Evolutionary conservation across 768 basidiomycete species (phyloP).

Genomic region (Hemileccinum rubropunctum): DNA sequence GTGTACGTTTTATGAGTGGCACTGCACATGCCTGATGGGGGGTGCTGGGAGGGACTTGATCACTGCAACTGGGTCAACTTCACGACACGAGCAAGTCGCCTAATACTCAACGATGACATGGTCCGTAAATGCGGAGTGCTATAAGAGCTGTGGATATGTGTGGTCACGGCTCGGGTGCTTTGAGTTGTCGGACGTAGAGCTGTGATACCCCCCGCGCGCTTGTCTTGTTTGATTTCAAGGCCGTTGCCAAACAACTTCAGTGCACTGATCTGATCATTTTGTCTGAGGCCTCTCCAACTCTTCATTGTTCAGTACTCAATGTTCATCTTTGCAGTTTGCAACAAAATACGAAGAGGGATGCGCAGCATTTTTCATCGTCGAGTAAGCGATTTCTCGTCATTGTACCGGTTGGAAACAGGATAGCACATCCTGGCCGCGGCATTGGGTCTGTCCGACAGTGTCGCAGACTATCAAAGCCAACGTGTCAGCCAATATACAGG

Average conservation of each 20-base stretch:
- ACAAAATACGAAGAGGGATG: background rate
- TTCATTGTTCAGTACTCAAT: background rate
- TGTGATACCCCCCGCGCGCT: background rate
- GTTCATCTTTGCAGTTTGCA: too few species aligned
- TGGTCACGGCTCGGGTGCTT: background rate
- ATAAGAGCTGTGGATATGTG: background rate
- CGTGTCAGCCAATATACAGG: background rate
- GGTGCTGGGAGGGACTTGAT: constrained; percentile 23
- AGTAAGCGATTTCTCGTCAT: background rate
- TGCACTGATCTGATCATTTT: background rate
- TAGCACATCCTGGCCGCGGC: background rate
- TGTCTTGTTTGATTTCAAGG: constrained; percentile 27
- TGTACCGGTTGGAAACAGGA: background rate
- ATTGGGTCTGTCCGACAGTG: too few species aligned
- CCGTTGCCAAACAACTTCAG: constrained; percentile 27
- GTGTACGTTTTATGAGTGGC: constrained; percentile 35
- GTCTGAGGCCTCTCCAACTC: background rate
- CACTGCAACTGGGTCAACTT: constrained; percentile 23
- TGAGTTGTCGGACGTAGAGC: background rate
- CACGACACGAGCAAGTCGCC: constrained; percentile 3
- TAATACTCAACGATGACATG: constrained; percentile 32
- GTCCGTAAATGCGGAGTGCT: background rate
- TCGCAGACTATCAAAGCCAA: background rate
- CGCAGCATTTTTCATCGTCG: background rate
- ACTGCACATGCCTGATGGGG: constrained; percentile 25